phyloP scores from a whole-genome alignment of 179 eudicot genomes.

The Heliamphora pulchella region DNA sequence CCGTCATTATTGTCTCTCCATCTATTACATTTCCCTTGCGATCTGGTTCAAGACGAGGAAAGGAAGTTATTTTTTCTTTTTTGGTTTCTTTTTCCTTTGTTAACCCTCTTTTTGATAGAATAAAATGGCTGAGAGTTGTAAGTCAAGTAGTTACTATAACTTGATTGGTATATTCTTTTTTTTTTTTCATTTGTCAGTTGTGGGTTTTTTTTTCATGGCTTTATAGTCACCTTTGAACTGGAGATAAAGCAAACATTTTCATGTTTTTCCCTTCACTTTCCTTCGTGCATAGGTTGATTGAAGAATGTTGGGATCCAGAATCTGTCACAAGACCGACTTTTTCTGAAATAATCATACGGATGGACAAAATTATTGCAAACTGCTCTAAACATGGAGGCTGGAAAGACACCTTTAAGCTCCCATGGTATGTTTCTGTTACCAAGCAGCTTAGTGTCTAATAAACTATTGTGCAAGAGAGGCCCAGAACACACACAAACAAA shows the following conservation, averaged over 20 bases:
- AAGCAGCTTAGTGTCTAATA: background rate
- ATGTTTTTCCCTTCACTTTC: background rate
- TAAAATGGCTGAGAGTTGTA: background rate
- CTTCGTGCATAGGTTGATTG: conserved; percentile 47
- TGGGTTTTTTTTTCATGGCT: background rate
- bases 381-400: conserved; percentile 82
- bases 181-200: background rate
- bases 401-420: conserved; percentile 90
- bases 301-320: conserved; percentile 65
- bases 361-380: conserved; percentile 58
- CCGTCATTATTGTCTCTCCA: background rate
- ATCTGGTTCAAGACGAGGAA: background rate
- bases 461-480: background rate
- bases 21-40: background rate
- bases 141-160: background rate
- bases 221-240: background rate
- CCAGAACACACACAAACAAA: too few species aligned
- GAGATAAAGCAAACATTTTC: background rate
- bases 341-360: conserved; percentile 56
- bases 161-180: background rate
- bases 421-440: conserved; percentile 42
- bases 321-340: conserved; percentile 50
- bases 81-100: background rate
- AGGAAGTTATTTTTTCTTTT: too few species aligned
- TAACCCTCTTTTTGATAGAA: background rate